A percentile compares a stretch with the other conserved stretches of the same genome.
Evolutionary conservation across 164 flowering plant species (phyloP).

Genomic region (Vitis cinerea): DNA sequence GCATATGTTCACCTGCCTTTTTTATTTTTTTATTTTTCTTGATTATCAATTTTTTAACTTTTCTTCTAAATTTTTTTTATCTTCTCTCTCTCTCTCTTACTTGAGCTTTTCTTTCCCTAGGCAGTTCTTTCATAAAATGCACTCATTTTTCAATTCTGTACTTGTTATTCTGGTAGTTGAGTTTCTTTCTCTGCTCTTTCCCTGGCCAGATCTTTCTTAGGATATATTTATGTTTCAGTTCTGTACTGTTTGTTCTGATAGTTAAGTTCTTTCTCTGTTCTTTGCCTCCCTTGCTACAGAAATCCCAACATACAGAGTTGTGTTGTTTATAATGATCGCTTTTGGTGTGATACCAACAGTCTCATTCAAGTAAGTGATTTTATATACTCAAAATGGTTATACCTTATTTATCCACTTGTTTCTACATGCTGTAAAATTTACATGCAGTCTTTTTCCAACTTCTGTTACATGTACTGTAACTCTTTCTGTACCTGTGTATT

Average conservation of each 20-base stretch:
- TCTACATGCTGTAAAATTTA: neutral
- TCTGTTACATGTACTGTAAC: neutral
- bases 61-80: too few relatives aligned
- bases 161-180: too few relatives aligned
- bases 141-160: too few relatives aligned
- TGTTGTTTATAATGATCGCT: slow-evolving; percentile 53
- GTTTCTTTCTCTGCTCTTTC: too few relatives aligned
- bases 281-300: slow-evolving; percentile 41
- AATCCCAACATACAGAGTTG: slow-evolving; percentile 47
- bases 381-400: slow-evolving; percentile 1
- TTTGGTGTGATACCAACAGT: slow-evolving; percentile 83
- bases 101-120: too few relatives aligned
- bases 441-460: neutral
- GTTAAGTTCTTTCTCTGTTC: neutral
- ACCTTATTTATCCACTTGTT: neutral
- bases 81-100: too few relatives aligned
- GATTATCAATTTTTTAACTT: too few relatives aligned
- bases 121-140: too few relatives aligned
- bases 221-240: too few relatives aligned
- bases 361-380: slow-evolving; percentile 67
- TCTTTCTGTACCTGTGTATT: neutral
- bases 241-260: neutral
- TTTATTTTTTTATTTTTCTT: too few relatives aligned
- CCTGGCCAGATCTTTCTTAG: too few relatives aligned
- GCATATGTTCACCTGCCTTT: too few relatives aligned